Percentiles rank a stretch among this genome's conserved stretches.
Evolutionary conservation across 805 yeast species (phyloP).

Genomic region (Ogataea zsoltii): DNA sequence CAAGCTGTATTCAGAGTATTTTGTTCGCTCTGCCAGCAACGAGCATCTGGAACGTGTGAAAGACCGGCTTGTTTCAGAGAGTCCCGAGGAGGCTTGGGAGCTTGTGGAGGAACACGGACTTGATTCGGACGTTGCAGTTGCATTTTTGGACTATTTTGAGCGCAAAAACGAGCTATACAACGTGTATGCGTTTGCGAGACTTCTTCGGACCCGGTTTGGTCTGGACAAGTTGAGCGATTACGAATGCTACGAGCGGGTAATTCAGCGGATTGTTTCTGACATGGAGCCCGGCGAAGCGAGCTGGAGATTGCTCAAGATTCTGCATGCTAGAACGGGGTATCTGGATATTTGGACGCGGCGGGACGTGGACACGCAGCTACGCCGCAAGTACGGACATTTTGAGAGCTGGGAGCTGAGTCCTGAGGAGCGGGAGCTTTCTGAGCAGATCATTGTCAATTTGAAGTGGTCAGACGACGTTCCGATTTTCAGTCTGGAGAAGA

Average conservation of each 20-base stretch:
- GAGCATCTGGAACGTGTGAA: not conserved
- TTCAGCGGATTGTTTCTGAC: not conserved
- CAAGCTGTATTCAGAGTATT: constrained; percentile 1
- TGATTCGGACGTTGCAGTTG: constrained; percentile 1
- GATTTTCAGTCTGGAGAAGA: constrained; percentile 4
- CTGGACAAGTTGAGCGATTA: constrained; percentile 6
- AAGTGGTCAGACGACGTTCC: constrained; percentile 9
- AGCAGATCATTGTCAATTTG: constrained; percentile 5
- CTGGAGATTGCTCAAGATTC: constrained; percentile 7
- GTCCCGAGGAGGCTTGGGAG: constrained; percentile 6
- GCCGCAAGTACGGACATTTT: not conserved
- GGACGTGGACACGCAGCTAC: not conserved
- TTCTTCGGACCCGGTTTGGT: constrained; percentile 7
- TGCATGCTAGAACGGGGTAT: constrained; percentile 3
- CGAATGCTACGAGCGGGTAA: constrained; percentile 7
- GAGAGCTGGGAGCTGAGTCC: constrained; percentile 2
- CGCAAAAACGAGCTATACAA: constrained; percentile 3
- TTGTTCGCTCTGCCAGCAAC: not conserved
- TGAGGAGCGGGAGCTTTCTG: constrained; percentile 2
- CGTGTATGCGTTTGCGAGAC: constrained; percentile 7
- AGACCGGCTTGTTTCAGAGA: not conserved
- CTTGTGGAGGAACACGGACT: not conserved
- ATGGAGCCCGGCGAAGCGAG: constrained; percentile 1
- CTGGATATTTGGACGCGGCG: constrained; percentile 2
- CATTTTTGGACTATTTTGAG: constrained; percentile 5